Percentiles rank a stretch among this genome's conserved stretches.
Evolutionary conservation across 306 rosid genomes (phyloP).

Genomic region (Cyclanthera cordifolia): DNA sequence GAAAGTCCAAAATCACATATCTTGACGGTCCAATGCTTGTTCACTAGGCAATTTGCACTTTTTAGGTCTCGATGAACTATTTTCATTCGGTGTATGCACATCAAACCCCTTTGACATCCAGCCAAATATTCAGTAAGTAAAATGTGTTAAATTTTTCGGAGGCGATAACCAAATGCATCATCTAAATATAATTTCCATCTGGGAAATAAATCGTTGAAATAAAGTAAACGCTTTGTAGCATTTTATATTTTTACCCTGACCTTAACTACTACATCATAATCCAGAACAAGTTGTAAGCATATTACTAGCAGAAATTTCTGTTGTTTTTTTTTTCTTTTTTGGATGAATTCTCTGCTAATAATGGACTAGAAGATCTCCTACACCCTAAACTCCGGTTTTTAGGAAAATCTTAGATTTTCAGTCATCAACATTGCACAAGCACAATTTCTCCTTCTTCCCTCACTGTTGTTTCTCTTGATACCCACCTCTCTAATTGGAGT

Average conservation of each 20-base stretch:
- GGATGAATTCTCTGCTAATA: not conserved
- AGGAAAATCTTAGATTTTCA: not conserved
- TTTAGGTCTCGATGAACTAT: slow-evolving; percentile 86
- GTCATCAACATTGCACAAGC: no score
- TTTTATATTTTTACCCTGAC: not conserved
- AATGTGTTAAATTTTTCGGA: slow-evolving; percentile 4
- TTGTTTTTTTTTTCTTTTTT: not conserved
- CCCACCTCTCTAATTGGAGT: no score
- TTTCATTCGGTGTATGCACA: slow-evolving; percentile 98
- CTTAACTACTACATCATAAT: not conserved
- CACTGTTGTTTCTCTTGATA: no score
- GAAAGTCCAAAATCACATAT: slow-evolving; percentile 98
- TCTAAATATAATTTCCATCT: not conserved
- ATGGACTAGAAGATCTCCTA: not conserved
- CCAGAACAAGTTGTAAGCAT: not conserved
- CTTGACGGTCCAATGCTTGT: slow-evolving; percentile 87
- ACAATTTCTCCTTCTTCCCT: no score
- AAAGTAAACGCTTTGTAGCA: no score
- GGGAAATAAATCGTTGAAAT: no score
- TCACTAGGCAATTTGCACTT: slow-evolving; percentile 93
- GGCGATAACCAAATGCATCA: not conserved
- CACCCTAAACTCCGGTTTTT: not conserved
- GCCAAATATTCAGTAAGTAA: slow-evolving; percentile 20
- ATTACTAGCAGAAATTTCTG: not conserved
- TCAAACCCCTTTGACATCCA: slow-evolving; percentile 63